Conservation (phyloP, 2,329 filamentous ascomycete genomes). For the Ascochyta clinopodiicola region DNA sequence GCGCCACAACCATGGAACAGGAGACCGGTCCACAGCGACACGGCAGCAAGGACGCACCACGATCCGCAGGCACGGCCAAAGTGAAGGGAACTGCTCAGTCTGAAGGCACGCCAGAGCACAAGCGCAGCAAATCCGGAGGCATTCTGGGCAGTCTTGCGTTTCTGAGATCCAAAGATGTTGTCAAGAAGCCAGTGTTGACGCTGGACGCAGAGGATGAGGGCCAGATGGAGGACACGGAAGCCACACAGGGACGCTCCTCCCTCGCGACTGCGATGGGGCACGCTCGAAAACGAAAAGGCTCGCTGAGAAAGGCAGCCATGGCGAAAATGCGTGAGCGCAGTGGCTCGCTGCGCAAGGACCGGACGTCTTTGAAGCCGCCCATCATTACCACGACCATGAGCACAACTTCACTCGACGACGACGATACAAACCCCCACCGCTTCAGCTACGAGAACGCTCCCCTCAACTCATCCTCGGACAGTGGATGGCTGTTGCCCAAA, state of each 20-base stretch:
- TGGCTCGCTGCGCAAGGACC: slow-evolving; percentile 36
- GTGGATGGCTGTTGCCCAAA: slow-evolving; percentile 30
- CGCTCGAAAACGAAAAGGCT: slow-evolving; percentile 75
- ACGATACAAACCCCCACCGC: slow-evolving; percentile 29
- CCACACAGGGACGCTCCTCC: slow-evolving; percentile 27
- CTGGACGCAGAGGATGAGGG: slow-evolving; percentile 25
- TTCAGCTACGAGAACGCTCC: slow-evolving; percentile 49
- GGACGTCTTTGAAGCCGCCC: slow-evolving; percentile 21
- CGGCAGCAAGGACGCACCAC: slow-evolving; percentile 17
- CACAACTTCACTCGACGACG: slow-evolving; percentile 20
- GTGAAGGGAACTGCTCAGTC: slow-evolving; percentile 16
- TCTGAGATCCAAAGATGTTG: slow-evolving; percentile 57
- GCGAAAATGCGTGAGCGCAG: slow-evolving; percentile 59
- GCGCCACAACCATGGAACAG: slow-evolving; percentile 34
- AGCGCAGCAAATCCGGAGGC: slow-evolving; percentile 66
- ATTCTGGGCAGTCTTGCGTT: slow-evolving; percentile 75
- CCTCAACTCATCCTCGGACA: slow-evolving; percentile 45
- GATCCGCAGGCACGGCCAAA: background rate
- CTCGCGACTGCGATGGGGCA: slow-evolving; percentile 50
- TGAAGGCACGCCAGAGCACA: slow-evolving; percentile 40
- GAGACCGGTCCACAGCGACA: slow-evolving; percentile 16
- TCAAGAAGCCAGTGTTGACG: slow-evolving; percentile 38
- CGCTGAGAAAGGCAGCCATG: slow-evolving; percentile 84
- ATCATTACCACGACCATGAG: slow-evolving; percentile 26
- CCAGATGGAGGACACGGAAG: slow-evolving; percentile 37